A percentile compares a stretch with the other conserved stretches of the same genome.
These are phyloP conservation scores for Cylindrodendrum hubeiense DNA, from an alignment of 2,329 filamentous ascomycete species.

Conservation along the genomic window DNA sequence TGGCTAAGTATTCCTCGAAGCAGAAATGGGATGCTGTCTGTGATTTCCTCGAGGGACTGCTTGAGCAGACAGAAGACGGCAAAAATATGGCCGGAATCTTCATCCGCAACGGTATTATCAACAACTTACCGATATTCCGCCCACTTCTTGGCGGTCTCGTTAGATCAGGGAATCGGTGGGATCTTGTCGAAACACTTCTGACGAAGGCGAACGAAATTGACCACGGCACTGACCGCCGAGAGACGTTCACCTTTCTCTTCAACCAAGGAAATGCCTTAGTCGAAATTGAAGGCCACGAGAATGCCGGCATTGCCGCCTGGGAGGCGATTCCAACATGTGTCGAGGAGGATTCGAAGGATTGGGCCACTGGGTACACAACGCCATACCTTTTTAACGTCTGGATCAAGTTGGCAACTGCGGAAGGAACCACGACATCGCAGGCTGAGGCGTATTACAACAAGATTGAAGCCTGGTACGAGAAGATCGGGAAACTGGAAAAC, in stretches of 20 bases:
- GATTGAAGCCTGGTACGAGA: background rate
- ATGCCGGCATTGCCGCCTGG: background rate
- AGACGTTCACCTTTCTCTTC: background rate
- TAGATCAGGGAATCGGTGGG: background rate
- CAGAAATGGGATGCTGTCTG: background rate
- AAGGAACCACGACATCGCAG: background rate
- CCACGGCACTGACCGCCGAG: background rate
- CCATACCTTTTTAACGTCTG: background rate
- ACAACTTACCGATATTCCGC: background rate
- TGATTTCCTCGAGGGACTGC: slow-evolving; percentile 4
- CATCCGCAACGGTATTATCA: background rate
- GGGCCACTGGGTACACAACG: background rate
- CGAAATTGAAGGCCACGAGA: background rate
- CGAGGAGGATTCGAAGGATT: background rate
- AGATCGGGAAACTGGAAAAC: background rate
- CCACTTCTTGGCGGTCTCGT: background rate
- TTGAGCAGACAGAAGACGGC: background rate
- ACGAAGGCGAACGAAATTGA: background rate
- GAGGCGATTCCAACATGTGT: background rate
- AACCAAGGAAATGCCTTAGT: background rate
- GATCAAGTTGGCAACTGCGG: background rate
- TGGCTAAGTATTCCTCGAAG: background rate
- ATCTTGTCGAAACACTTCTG: slow-evolving; percentile 1
- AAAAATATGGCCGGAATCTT: slow-evolving; percentile 2
- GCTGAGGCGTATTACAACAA: slow-evolving; percentile 7